Evolutionary conservation across 192 early-diverging fungal species (phyloP), one percentile per base, ranked within the genome.

Genomic region (Coemansia sp.): DNA sequence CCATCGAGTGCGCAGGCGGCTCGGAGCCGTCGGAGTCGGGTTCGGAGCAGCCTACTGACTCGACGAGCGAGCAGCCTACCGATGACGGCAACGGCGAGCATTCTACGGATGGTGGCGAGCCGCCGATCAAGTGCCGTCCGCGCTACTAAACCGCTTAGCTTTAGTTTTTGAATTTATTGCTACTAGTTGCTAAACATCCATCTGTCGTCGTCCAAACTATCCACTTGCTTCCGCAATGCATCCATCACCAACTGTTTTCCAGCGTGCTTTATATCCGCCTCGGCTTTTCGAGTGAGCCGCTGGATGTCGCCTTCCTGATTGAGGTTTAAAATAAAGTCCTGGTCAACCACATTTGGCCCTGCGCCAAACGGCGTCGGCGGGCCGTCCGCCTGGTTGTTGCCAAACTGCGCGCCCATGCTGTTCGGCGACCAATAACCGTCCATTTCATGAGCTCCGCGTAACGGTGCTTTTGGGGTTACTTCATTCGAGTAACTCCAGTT

Each of bases 1-100:
- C 75, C n/a, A 63, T 86, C 55, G 62, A 73, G 58, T 86, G 87
- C 60, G 35, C 62, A 1, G 68, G 73, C 55, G 57, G 65, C 43
- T 41, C 66, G 0, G 62, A 70, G 15, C 54, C 60, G 5, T 62
- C 38, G 5, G 41, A 25, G 1, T 22, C 27, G 11, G 49, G 43
- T 15, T 12, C 8, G 43, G 50, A 52, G 50, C 22, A 52, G 50
- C 12, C 50, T 3, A 39, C 56, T 6, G 56, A 58, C 10, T 27
- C 22, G 27, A 4, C 29, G 11, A 24, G 57, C 15, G 54, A 56
- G 64, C 19, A 56, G 39, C 38, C 51, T 15, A 54, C 35, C 21
- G 25, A 57, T 27, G 27, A 22, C 22, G 59, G 57, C 23, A 60
- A 59, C 25, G 24, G 21, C 22, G 21, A 54, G 12, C 23, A 10